phyloP scores from a whole-genome alignment of 345 rosid species.

The Cardiospermum halicacabum region DNA sequence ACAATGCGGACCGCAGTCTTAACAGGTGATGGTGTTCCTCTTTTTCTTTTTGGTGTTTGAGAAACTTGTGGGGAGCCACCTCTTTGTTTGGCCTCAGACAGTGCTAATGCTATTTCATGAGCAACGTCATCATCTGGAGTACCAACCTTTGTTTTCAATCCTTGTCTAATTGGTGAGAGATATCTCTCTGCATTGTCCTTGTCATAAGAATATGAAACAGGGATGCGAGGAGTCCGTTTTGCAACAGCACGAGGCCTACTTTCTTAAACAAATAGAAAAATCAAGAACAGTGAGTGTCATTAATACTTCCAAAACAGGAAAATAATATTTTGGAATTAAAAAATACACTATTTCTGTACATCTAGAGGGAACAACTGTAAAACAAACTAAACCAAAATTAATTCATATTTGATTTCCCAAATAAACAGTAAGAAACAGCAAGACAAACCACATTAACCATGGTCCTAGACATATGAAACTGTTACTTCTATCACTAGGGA shows the following conservation, averaged over 20 bases:
- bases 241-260: constrained; percentile 80
- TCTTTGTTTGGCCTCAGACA: constrained; percentile 75
- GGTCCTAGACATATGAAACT: constrained; percentile 9
- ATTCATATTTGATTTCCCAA: constrained; percentile 12
- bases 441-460: neutral
- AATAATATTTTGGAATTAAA: neutral
- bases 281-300: neutral
- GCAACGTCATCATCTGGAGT: constrained; percentile 66
- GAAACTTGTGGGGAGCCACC: constrained; percentile 61
- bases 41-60: constrained; percentile 48
- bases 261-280: constrained; percentile 37
- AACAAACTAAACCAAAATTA: constrained; percentile 3
- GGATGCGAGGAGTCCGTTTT: constrained; percentile 82
- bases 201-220: constrained; percentile 50
- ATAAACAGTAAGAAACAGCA: neutral
- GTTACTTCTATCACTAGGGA: constrained; percentile 10
- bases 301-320: constrained; percentile 3
- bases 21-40: constrained; percentile 44
- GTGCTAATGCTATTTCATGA: constrained; percentile 67
- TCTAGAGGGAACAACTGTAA: constrained; percentile 1
- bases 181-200: constrained; percentile 46
- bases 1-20: constrained; percentile 48
- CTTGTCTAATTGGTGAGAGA: constrained; percentile 54
- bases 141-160: constrained; percentile 43
- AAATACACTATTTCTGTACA: neutral